Base-by-base conservation (phyloP, 352 stramenopile genomes). In the Phytophthora podocarpi region DNA sequence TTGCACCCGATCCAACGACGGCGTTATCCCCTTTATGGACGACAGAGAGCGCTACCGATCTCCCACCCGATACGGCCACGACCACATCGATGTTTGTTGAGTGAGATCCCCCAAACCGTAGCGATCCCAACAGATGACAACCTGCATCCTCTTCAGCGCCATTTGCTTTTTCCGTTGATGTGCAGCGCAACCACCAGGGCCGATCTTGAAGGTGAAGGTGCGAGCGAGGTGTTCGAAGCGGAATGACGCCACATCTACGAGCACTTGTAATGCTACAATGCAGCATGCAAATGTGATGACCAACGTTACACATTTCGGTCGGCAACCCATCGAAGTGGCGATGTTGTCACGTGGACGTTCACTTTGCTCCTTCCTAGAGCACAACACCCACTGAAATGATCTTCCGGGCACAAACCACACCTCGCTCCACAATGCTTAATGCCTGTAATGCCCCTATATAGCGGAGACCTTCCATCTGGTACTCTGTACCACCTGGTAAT, bases 121-220 rank as follows among this genome's bases (percentile, higher is more conserved):
- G n/a, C 5, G 30, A 39, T 52, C 26, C 49, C 40, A 55, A 30
- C 58, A 66, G 49, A 60, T 66, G 40, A 28, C 23, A 55, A 28
- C 16, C 4, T 48, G 45, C 35, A 50, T 43, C 16, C 42, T 48
- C 59, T 58, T 52, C 28, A 63, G 28, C 36, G 51, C 42, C 52
- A 68, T 58, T 49, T 57, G 51, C 51, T 58, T 64, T 46, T 36
- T 37, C 50, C 18, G 24, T 28, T 50, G 37, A 52, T 64, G 56
- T 46, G 56, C 46, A 46, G 37, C 18, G 16, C 35, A 24, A 16
- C 21, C 28, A 12, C 45, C 31, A 10, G 16, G 37, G 16, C n/a
- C n/a, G n/a, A n/a, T n/a, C n/a, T n/a, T n/a, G n/a, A n/a, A n/a
- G n/a, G n/a, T n/a, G n/a, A n/a, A n/a, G n/a, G n/a, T n/a, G n/a